Evolutionary conservation across 2,329 filamentous ascomycete genomes (phyloP), one percentile per base, ranked within the genome.

Genomic region (Penicillium sumatraense): DNA sequence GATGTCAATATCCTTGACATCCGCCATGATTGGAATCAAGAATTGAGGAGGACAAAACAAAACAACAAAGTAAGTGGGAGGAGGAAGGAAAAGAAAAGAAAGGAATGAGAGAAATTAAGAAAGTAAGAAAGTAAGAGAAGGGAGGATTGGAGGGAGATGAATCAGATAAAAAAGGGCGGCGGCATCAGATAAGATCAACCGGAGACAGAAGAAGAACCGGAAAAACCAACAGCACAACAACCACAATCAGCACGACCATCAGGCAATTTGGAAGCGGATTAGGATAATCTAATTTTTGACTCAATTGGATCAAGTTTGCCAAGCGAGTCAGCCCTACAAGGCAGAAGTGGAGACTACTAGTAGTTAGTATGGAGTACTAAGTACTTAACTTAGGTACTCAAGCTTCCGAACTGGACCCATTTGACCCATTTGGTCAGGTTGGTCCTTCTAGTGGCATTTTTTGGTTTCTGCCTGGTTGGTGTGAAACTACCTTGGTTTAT

Each of bases 151-250:
- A 23, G 51, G 18, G 38, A 42, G 45, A 38, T 46, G 58, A 64
- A 65, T 64, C 60, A 60, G 63, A 65, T 64, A 63, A 59, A 48
- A 51, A 36, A 11, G 11, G 29, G 16, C 7, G 20, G 38, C 51
- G 36, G 24, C 21, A 65, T 64, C 63, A 64, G 64, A 64, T 66
- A 64, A 60, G 56, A 64, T 63, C 21, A 9, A 6, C 18, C 21
- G 20, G 14, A 13, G 16, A 14, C 31, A 33, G 31, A 5, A 14
- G 7, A 14, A 33, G 10, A 33, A 13, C 31, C 11, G 31, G 31
- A 13, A 14, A 33, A n/a, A n/a, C n/a, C n/a, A n/a, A n/a, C n/a
- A n/a, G n/a, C n/a, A n/a, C n/a, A n/a, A n/a, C n/a, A n/a, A n/a
- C n/a, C n/a, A n/a, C n/a, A n/a, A n/a, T n/a, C n/a, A n/a, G n/a